A percentile compares a stretch with the other conserved stretches of the same genome.
These are phyloP conservation scores for Schizopora paradoxa DNA, from an alignment of 1,284 basidiomycete species.

Conservation along the genomic window DNA sequence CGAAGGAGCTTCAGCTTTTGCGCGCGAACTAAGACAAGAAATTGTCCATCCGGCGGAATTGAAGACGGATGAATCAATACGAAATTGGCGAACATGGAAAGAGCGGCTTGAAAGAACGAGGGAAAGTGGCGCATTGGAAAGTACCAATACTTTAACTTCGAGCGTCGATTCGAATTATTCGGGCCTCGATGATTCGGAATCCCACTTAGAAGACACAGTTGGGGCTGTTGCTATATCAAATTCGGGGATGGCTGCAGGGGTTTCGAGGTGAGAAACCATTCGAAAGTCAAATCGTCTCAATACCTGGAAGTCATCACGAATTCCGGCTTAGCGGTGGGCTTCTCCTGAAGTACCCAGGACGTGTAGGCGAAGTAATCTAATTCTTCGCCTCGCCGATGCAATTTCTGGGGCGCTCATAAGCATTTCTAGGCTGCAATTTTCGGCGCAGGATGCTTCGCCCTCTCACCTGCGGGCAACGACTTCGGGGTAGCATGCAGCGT, in stretches of 20 bases:
- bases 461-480: slow-evolving; percentile 15
- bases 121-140: slow-evolving; percentile 8
- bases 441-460: slow-evolving; percentile 60
- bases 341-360: slow-evolving; percentile 62
- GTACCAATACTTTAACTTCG: neutral
- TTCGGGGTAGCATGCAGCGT: slow-evolving; percentile 56
- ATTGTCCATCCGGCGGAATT: slow-evolving; percentile 40
- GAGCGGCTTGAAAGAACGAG: slow-evolving; percentile 30
- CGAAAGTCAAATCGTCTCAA: neutral
- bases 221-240: slow-evolving; percentile 64
- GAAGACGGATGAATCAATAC: slow-evolving; percentile 41
- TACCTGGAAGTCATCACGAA: slow-evolving; percentile 1
- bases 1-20: slow-evolving; percentile 49
- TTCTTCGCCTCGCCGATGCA: slow-evolving; percentile 34
- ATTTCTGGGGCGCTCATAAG: slow-evolving; percentile 27
- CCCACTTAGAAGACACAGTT: slow-evolving; percentile 59
- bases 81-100: slow-evolving; percentile 63
- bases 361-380: slow-evolving; percentile 62
- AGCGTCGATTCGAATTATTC: neutral
- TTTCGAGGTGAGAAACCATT: slow-evolving; percentile 65
- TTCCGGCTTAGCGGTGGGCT: slow-evolving; percentile 54
- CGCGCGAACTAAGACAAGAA: slow-evolving; percentile 25
- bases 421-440: slow-evolving; percentile 34
- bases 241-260: slow-evolving; percentile 66
- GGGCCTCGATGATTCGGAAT: neutral